Percentiles rank a stretch among this genome's conserved stretches.
These are phyloP conservation scores for Oemleria cerasiformis DNA, from an alignment of 306 rosid genomes.

Conservation along the genomic window DNA sequence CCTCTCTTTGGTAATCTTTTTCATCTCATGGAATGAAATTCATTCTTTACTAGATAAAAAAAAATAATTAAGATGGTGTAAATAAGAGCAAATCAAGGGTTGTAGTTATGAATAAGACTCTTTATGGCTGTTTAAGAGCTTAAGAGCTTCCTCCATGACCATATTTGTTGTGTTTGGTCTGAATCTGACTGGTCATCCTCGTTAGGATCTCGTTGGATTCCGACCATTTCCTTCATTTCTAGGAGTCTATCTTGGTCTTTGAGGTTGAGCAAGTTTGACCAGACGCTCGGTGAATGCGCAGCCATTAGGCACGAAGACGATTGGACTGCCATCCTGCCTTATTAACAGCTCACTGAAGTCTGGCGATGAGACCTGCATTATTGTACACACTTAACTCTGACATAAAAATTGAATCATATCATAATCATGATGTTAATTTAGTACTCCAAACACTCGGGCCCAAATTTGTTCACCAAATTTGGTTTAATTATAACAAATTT, in stretches of 20 bases:
- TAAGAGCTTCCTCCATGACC: constrained; percentile 78
- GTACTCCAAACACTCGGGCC: neutral
- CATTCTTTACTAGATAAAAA: no score
- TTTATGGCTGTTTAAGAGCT: no score
- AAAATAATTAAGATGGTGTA: no score
- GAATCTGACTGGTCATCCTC: constrained; percentile 19
- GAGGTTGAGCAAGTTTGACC: constrained; percentile 58
- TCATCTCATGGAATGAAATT: no score
- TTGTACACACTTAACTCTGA: neutral
- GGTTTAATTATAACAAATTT: no score
- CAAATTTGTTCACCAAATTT: neutral
- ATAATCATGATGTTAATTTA: neutral
- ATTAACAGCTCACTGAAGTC: constrained; percentile 41
- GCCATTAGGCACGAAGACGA: constrained; percentile 43
- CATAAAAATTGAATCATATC: neutral
- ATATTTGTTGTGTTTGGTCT: constrained; percentile 20
- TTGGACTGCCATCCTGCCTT: constrained; percentile 54
- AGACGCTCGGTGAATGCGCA: constrained; percentile 45
- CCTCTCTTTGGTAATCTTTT: no score
- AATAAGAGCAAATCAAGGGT: no score
- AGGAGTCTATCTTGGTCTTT: constrained; percentile 47
- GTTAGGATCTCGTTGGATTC: constrained; percentile 15
- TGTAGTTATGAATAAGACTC: no score
- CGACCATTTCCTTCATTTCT: constrained; percentile 44
- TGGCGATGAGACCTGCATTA: constrained; percentile 46